phyloP scores from a whole-genome alignment of 73 alveolate species.

The Effrenium voratum region DNA sequence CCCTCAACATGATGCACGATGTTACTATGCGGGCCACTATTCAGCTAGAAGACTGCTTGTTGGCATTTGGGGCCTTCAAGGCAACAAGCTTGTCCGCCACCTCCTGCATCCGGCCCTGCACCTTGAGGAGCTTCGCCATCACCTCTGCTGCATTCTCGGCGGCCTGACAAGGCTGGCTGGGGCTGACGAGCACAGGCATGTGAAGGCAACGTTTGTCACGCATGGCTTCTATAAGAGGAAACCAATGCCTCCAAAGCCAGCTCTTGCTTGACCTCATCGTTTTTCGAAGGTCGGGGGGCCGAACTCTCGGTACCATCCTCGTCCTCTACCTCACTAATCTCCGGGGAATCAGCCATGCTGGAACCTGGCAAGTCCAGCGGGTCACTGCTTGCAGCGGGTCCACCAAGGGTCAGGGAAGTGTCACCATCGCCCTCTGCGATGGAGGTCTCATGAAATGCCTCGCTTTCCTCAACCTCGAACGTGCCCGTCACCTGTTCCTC shows the following conservation, averaged over 20 bases:
- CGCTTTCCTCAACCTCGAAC: slow-evolving; percentile 1
- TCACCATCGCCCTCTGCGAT: background rate
- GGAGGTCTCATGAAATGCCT: background rate
- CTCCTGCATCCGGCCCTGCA: background rate
- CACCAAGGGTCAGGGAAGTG: background rate
- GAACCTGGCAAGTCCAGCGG: too few species aligned
- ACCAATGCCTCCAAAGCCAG: slow-evolving; percentile 28
- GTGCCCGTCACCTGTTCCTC: slow-evolving; percentile 1
- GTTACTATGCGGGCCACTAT: background rate
- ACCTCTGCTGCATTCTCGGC: slow-evolving; percentile 33
- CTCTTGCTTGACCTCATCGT: background rate
- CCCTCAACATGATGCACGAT: background rate
- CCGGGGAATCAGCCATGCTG: too few species aligned
- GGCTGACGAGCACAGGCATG: background rate
- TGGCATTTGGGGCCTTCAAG: background rate
- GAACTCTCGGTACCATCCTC: background rate
- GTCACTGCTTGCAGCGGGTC: too few species aligned
- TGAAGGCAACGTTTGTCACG: background rate
- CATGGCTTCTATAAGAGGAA: background rate
- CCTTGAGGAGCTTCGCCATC: slow-evolving; percentile 19
- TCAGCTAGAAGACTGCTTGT: background rate
- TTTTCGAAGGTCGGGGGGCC: background rate
- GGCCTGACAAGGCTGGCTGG: background rate
- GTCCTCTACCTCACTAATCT: background rate
- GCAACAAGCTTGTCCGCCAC: background rate